Evolutionary conservation across 805 yeast species (phyloP), one percentile per base, ranked within the genome.

Genomic region (Saccharomycopsis synnaedendra): DNA sequence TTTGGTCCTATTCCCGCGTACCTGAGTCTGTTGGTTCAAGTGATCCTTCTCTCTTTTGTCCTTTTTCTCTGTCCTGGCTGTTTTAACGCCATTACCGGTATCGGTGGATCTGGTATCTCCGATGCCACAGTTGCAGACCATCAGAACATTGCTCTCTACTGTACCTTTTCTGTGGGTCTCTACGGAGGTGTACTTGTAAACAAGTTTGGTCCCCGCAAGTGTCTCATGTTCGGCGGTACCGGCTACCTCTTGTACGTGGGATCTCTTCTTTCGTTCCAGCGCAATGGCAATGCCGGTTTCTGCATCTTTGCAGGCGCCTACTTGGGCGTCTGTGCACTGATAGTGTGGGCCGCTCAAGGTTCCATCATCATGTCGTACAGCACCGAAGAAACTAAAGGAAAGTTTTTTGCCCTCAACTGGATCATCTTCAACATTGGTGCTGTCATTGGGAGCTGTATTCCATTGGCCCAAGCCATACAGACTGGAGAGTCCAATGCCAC

Each of bases 281-380:
- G 71, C 53, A 68, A 63, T 47, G 59, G 63, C 43, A 75, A 74
- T 55, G 61, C 58, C 8, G 81, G 78, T 5, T 76, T 74, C 57
- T 72, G 70, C 45, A 69, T 76, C 47, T 74, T 74, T 53, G 70
- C 78, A 29, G 81, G 81, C 42, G 80, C 80, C 28, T 69, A 67
- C 57, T 65, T 77, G 51, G 82, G 82, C 56, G 49, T 74, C 41
- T 68, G 77, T 60, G 82, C 82, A 7, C 66, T 75, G 38, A 59
- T 67, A 42, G 64, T 76, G 44, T 77, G 82, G 82, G 72, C 79
- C 32, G 79, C 80, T 34, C 80, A 75, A 57, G 77, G 78, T 44
- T 63, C 75, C 31, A 70, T 77, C 43, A 70, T 76, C 53, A 70
- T 77, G 72, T 64, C 77, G n/a, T 77, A 77, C 53, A 75, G 82